These are phyloP conservation scores for Melaleuca quinquenervia DNA, from an alignment of 345 rosid species.

Conservation along the genomic window DNA sequence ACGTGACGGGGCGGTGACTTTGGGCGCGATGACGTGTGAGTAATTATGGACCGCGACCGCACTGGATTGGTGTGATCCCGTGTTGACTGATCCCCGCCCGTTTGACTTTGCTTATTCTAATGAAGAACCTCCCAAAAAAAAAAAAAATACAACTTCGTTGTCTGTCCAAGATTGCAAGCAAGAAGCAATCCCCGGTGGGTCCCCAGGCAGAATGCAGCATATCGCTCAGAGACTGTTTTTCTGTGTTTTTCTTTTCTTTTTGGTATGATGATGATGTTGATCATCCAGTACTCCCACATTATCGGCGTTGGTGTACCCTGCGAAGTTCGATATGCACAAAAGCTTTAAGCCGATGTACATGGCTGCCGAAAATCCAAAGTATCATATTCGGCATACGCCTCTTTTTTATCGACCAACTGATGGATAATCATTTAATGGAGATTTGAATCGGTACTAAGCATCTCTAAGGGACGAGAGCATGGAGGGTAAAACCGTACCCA, in stretches of 20 bases:
- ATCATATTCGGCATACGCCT: accelerated
- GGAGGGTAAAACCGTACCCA: neutral
- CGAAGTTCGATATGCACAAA: no score
- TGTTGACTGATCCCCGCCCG: constrained; percentile 9
- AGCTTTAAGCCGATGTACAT: no score
- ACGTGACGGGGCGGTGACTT: constrained; percentile 17
- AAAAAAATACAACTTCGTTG: neutral
- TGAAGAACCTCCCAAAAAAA: neutral
- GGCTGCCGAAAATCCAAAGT: neutral
- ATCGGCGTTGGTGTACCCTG: neutral
- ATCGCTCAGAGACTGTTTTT: neutral
- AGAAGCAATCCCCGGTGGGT: neutral
- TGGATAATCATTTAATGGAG: accelerated
- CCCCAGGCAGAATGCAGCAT: neutral
- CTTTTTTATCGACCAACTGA: neutral
- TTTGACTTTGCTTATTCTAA: neutral
- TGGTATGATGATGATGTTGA: neutral
- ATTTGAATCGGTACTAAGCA: no score
- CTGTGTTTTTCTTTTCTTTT: neutral
- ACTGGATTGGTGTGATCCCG: neutral
- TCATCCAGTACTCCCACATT: neutral
- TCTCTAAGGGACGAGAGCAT: no score
- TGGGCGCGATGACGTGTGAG: constrained; percentile 2
- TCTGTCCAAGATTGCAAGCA: neutral
- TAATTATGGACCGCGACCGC: neutral